Evolutionary conservation across 1,284 basidiomycete genomes (phyloP), one percentile per base, ranked within the genome.

Genomic region (Pseudozyma flocculosa): DNA sequence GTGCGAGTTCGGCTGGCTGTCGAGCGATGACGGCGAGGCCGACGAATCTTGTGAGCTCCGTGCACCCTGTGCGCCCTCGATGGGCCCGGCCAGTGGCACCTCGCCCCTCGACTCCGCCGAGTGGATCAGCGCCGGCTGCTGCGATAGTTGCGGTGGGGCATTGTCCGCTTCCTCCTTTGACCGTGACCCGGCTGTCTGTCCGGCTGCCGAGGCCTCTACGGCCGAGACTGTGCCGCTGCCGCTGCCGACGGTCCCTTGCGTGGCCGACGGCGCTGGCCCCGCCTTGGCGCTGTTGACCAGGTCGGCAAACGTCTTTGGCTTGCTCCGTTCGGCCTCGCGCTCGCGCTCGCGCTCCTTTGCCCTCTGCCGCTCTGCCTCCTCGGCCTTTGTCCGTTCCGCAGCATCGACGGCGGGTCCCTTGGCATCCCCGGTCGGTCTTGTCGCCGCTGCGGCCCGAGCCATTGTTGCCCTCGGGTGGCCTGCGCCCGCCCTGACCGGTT

Each of bases 401-500:
- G n/a, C n/a, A n/a, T n/a, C n/a, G n/a, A n/a, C n/a, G n/a, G n/a
- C n/a, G n/a, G n/a, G n/a, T n/a, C n/a, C n/a, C n/a, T n/a, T n/a
- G n/a, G n/a, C 32, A 19, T 37, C 44, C 32, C 24, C 42, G 26
- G 26, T 11, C 26, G 53, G 34, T 36, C 47, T 55, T 24, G 43
- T 44, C 2, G 46, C 40, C 15, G 61, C 52, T 17, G 43, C 26
- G n/a, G n/a, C n/a, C n/a, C n/a, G n/a, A n/a, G n/a, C n/a, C n/a
- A n/a, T n/a, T n/a, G n/a, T n/a, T 29, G 29, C 29, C 29, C 19
- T 15, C 59, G 44, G n/a, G n/a, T n/a, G n/a, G n/a, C n/a, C n/a
- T n/a, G 50, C 47, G 8, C 67, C 63, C 0, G 64, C 66, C 21
- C 71, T 48, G 7, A 73, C 61, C 4, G 67, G 56, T 29, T 59